Base-by-base conservation (phyloP, 2,329 filamentous ascomycete species). In the Nothophoma quercina region DNA sequence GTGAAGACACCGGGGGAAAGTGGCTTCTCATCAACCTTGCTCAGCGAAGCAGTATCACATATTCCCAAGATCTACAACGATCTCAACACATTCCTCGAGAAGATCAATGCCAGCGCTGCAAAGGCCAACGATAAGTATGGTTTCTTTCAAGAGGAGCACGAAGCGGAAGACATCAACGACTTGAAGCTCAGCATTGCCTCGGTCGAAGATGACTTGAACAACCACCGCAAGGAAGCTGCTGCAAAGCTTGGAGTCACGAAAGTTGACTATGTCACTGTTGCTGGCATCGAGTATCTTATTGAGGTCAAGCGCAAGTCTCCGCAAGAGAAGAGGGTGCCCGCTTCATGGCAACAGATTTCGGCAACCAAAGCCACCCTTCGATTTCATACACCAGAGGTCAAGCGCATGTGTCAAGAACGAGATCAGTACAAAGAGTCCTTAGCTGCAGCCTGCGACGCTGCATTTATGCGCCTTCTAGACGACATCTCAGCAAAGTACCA, bases 351-450 rank as follows among this genome's bases (percentile, higher is more conserved):
- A 59, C 98, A 99, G 75, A 90, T 98, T 65, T 96, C 89, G 51
- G 93, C 93, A 41, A 99, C 95, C 6, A 98, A 98, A 74, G 91
- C 91, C 65, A 78, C 93, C 5, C 93, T 91, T 0, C 88, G 95
- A 52, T 99, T 98, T 74, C 95, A 99, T 75, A 95, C 95, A 0
- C 95, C 95, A 4, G 89, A 96, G 63, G 91, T 97, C 19, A 83
- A 96, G 40, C 85, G 86, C 56, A 82, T 96, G 63, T 84, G 96
- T 15, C 86, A 87, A 33, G 92, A 97, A 75, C 86, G 95, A 34
- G 95, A 98, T 72, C 93, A 97, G 67, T 90, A 97, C 76, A 96
- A 93, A 69, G 95, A 99, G 75, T 88, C 91, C 2, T 85, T 99
- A 10, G 91, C 92, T 2, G 92, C 92, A 8, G 93, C 93, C 33